Percentiles rank a stretch among this genome's conserved stretches.
Evolutionary conservation across 2,329 filamentous ascomycete genomes (phyloP).

Genomic region (Paracamarosporium sp.): DNA sequence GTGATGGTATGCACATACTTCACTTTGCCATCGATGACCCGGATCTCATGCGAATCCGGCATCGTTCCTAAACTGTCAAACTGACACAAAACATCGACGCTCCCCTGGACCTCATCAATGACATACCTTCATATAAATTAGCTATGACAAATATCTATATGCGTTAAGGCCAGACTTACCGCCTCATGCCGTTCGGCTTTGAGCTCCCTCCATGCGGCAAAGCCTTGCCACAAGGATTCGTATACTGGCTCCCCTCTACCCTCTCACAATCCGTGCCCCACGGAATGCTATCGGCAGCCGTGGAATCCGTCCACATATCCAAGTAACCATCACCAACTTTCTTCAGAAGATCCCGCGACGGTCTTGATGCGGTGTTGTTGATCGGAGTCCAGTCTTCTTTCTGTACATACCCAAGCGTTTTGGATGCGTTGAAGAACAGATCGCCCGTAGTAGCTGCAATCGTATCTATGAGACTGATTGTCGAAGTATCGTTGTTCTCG

Average conservation of each 20-base stretch:
- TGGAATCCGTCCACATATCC: conserved; percentile 41
- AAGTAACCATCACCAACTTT: conserved; percentile 36
- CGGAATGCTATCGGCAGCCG: conserved; percentile 34
- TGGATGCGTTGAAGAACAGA: conserved; percentile 37
- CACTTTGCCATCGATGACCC: conserved; percentile 34
- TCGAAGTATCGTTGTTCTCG: conserved; percentile 25
- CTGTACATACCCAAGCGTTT: conserved; percentile 33
- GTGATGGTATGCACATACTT: conserved; percentile 43
- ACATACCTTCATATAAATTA: conserved; percentile 24
- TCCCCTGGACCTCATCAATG: conserved; percentile 35
- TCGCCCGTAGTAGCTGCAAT: conserved; percentile 37
- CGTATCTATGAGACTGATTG: conserved; percentile 34
- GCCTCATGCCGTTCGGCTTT: conserved; percentile 35
- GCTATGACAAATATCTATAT: not conserved
- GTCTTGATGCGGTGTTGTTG: conserved; percentile 18
- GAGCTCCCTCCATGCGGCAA: conserved; percentile 32
- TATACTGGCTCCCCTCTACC: conserved; percentile 32
- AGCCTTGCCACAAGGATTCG: conserved; percentile 31
- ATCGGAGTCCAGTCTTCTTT: conserved; percentile 34
- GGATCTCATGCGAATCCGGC: conserved; percentile 39
- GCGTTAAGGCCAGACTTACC: conserved; percentile 7
- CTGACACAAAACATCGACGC: conserved; percentile 37
- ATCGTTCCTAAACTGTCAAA: conserved; percentile 36
- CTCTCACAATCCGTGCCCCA: conserved; percentile 38
- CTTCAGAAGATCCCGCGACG: conserved; percentile 33